These are phyloP conservation scores for Plectosphaerella cucumerina DNA, from an alignment of 2,329 filamentous ascomycete genomes.

Conservation along the genomic window DNA sequence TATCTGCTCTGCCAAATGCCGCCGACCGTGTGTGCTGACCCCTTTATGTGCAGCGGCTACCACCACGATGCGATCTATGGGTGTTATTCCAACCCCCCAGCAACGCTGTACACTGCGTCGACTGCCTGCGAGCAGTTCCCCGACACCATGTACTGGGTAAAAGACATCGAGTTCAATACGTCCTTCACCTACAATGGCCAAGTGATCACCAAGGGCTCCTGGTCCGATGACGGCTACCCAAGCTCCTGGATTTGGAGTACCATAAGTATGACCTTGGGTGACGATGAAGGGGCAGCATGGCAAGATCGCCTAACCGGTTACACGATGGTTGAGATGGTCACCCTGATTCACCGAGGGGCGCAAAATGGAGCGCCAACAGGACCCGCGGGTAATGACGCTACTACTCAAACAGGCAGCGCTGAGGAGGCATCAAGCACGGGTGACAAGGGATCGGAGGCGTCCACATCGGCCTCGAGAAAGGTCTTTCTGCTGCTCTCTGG, in stretches of 20 bases:
- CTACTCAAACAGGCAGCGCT: neutral
- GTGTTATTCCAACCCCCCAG: neutral
- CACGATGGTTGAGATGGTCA: neutral
- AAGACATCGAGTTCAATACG: neutral
- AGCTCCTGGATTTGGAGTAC: too few species aligned
- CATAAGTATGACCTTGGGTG: neutral
- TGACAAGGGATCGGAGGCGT: too few species aligned
- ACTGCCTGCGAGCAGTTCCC: neutral
- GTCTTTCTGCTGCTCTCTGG: too few species aligned
- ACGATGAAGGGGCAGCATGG: neutral
- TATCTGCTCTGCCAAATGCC: neutral
- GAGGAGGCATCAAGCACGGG: too few species aligned
- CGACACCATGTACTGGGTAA: too few species aligned
- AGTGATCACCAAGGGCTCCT: neutral
- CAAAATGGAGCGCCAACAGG: neutral
- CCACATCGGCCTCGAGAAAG: too few species aligned
- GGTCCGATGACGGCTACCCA: neutral
- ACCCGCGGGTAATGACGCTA: neutral
- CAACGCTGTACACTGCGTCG: neutral
- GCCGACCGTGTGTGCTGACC: neutral
- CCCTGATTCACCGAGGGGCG: neutral
- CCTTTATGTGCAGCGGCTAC: neutral
- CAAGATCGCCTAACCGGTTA: neutral
- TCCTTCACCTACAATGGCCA: slow-evolving; percentile 1
- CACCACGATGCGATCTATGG: neutral